These are phyloP conservation scores for Monosporascus sp. DNA, from an alignment of 2,329 filamentous ascomycete genomes.

Conservation along the genomic window DNA sequence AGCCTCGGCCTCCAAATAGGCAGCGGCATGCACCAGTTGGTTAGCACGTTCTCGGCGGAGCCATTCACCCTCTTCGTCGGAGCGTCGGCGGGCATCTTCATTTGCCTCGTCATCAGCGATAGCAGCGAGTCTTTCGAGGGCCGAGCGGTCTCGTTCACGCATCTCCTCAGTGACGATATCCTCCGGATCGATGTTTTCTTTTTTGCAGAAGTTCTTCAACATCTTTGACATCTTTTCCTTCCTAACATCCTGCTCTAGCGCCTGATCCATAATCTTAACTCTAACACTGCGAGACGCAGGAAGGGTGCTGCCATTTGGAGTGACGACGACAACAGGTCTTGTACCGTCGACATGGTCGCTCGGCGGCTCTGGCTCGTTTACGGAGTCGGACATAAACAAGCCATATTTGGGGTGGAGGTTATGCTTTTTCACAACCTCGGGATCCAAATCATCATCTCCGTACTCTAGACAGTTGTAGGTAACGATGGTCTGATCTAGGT, in stretches of 20 bases:
- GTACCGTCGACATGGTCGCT: conserved; percentile 37
- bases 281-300: conserved; percentile 40
- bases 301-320: conserved; percentile 40
- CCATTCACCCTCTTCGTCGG: conserved; percentile 3
- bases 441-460: conserved; percentile 44
- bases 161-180: conserved; percentile 25
- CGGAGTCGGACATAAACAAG: conserved; percentile 43
- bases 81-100: not conserved
- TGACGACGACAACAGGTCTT: conserved; percentile 44
- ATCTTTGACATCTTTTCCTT: conserved; percentile 15
- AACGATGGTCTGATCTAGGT: conserved; percentile 48
- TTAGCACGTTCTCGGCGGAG: conserved; percentile 4
- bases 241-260: conserved; percentile 15
- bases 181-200: conserved; percentile 17
- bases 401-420: conserved; percentile 49
- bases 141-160: conserved; percentile 20
- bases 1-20: conserved; percentile 13
- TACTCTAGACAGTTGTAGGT: conserved; percentile 47
- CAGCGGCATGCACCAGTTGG: conserved; percentile 18
- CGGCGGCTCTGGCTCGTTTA: conserved; percentile 38
- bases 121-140: conserved; percentile 11
- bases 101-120: conserved; percentile 5
- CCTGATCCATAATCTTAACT: conserved; percentile 23
- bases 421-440: conserved; percentile 42
- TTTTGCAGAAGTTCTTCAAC: conserved; percentile 15